Percentiles rank a stretch among this genome's conserved stretches.
phyloP scores from a whole-genome alignment of 192 early-diverging fungal species.

The Obelidium mucronatum region DNA sequence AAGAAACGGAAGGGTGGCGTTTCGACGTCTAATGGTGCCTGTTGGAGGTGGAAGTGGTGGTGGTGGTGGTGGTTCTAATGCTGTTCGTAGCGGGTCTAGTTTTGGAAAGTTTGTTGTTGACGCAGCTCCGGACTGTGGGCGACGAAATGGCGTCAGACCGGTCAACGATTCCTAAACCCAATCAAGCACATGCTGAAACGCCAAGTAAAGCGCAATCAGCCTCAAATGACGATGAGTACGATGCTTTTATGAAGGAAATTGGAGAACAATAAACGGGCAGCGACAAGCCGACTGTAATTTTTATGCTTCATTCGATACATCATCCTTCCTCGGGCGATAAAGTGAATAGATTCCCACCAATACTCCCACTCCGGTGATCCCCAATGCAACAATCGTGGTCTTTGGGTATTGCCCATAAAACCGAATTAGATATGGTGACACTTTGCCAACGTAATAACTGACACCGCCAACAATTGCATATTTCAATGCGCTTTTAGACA shows the following conservation, averaged over 20 bases:
- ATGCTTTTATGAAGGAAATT: conserved; percentile 69
- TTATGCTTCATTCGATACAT: background rate
- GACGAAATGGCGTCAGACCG: conserved; percentile 39
- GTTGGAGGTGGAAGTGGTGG: background rate
- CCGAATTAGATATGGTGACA: too few species aligned
- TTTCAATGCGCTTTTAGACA: too few species aligned
- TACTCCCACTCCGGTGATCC: too few species aligned
- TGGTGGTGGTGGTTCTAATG: background rate
- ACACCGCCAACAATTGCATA: too few species aligned
- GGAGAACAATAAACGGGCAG: conserved; percentile 15
- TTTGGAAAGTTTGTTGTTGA: conserved; percentile 68
- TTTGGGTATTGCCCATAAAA: too few species aligned
- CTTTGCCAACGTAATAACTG: too few species aligned
- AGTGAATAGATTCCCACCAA: too few species aligned
- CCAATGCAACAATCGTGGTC: too few species aligned
- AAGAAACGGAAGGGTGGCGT: conserved; percentile 52
- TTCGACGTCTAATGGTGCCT: too few species aligned
- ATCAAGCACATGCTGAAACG: background rate
- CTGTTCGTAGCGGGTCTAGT: conserved; percentile 49
- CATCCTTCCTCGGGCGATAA: too few species aligned
- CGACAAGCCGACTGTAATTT: too few species aligned
- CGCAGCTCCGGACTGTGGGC: conserved; percentile 73
- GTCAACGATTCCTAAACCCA: background rate
- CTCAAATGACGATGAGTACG: conserved; percentile 67
- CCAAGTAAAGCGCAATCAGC: conserved; percentile 20